Conservation (phyloP, 2,329 filamentous ascomycete species). For the Penicillium rolfsii region DNA sequence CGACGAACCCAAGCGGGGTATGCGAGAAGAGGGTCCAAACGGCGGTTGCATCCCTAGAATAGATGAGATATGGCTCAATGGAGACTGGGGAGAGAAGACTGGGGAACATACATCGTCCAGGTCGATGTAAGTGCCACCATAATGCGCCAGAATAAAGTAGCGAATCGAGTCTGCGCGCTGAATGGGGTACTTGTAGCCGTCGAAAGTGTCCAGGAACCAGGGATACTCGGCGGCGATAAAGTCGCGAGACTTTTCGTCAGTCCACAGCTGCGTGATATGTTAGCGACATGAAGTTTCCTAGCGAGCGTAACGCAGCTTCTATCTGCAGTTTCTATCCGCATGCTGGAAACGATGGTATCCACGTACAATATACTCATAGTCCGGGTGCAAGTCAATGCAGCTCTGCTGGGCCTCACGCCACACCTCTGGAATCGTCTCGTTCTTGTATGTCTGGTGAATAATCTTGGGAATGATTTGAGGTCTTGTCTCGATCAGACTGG, state of each 20-base stretch:
- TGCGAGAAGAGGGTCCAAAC: constrained; percentile 67
- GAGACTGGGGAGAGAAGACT: background rate
- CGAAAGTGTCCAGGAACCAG: constrained; percentile 76
- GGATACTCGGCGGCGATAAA: constrained; percentile 76
- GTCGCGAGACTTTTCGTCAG: constrained; percentile 67
- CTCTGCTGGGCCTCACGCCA: constrained; percentile 69
- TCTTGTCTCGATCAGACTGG: constrained; percentile 59
- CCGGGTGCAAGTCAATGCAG: constrained; percentile 68
- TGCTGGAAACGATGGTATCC: background rate
- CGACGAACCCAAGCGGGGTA: constrained; percentile 73
- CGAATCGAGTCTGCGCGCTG: constrained; percentile 77
- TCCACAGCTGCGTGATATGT: constrained; percentile 67
- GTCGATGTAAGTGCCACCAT: constrained; percentile 80
- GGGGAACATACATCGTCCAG: constrained; percentile 64
- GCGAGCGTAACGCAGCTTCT: background rate
- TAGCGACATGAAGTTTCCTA: constrained; percentile 15
- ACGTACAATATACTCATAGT: constrained; percentile 72
- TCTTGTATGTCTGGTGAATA: constrained; percentile 77
- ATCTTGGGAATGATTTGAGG: constrained; percentile 73
- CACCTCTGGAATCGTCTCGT: constrained; percentile 67
- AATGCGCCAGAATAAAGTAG: constrained; percentile 77
- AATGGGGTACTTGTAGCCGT: constrained; percentile 73
- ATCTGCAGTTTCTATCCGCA: background rate
- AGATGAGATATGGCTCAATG: constrained; percentile 17
- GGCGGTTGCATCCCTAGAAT: constrained; percentile 66